Evolutionary conservation across 371 early-diverging fungal genomes (phyloP).

Genomic region (Mortierella sp.): DNA sequence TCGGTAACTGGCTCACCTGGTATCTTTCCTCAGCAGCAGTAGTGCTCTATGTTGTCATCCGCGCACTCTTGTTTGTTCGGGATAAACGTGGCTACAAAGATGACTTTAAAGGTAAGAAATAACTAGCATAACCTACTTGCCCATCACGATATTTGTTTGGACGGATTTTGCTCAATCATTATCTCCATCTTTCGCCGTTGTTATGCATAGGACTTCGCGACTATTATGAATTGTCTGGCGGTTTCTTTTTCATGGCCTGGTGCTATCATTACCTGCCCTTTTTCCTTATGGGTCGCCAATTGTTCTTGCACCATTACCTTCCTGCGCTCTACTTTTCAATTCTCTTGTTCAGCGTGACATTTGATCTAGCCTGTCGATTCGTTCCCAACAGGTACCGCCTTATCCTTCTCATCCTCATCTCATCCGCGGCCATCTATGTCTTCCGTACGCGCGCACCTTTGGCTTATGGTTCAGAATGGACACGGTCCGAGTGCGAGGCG

Average conservation of each 20-base stretch:
- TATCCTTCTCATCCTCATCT: slow-evolving; percentile 58
- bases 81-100: slow-evolving; percentile 78
- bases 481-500: slow-evolving; percentile 17
- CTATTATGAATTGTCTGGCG: slow-evolving; percentile 65
- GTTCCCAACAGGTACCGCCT: slow-evolving; percentile 57
- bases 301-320: slow-evolving; percentile 96
- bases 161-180: no score
- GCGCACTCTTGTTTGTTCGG: slow-evolving; percentile 64
- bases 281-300: slow-evolving; percentile 89
- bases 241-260: slow-evolving; percentile 88
- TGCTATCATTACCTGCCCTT: slow-evolving; percentile 92
- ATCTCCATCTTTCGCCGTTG: background rate
- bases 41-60: slow-evolving; percentile 60
- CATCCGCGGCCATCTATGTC: slow-evolving; percentile 56
- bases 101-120: slow-evolving; percentile 57
- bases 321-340: slow-evolving; percentile 88
- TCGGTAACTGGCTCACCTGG: slow-evolving; percentile 95
- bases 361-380: slow-evolving; percentile 77
- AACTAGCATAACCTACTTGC: no score
- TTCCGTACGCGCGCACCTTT: slow-evolving; percentile 77
- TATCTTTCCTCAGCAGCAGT: slow-evolving; percentile 69
- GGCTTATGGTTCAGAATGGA: slow-evolving; percentile 74
- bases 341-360: slow-evolving; percentile 70
- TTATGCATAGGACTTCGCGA: slow-evolving; percentile 59
- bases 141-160: background rate